Percentiles rank a stretch among this genome's conserved stretches.
Conservation (phyloP, 2,329 filamentous ascomycete genomes). For the Calycina marina region DNA sequence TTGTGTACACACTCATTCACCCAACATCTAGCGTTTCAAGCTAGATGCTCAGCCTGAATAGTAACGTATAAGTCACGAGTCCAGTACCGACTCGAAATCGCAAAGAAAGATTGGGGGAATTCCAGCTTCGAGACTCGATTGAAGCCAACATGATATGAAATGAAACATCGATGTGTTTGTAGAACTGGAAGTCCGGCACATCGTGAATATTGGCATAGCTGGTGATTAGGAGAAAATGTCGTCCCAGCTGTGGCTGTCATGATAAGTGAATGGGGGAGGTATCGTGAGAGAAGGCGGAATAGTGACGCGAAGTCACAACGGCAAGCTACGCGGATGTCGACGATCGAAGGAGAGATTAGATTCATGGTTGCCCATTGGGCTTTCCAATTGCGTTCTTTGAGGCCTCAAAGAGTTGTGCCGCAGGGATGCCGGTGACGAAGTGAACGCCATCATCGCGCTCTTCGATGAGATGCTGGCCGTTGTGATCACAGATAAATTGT, state of each 20-base stretch:
- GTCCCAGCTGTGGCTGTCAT: slow-evolving; percentile 2
- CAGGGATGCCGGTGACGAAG: slow-evolving; percentile 62
- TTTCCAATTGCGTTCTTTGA: slow-evolving; percentile 66
- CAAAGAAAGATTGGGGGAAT: not conserved
- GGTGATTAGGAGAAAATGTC: not conserved
- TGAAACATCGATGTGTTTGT: too few species aligned
- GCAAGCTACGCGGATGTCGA: slow-evolving; percentile 6
- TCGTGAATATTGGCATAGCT: not conserved
- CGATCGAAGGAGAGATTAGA: slow-evolving; percentile 31
- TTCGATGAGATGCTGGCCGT: slow-evolving; percentile 61
- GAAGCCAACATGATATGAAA: too few species aligned
- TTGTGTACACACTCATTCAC: too few species aligned
- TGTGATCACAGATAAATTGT: slow-evolving; percentile 75
- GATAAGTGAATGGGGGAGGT: too few species aligned
- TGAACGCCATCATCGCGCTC: slow-evolving; percentile 60
- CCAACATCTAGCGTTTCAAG: too few species aligned
- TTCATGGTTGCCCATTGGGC: slow-evolving; percentile 96
- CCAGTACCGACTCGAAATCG: slow-evolving; percentile 1
- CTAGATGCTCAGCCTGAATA: not conserved
- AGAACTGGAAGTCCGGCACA: too few species aligned
- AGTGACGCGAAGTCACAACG: slow-evolving; percentile 3
- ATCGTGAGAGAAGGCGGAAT: slow-evolving; percentile 3
- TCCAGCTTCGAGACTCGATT: too few species aligned
- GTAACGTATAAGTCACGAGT: not conserved
- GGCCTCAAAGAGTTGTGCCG: slow-evolving; percentile 51